Percentiles rank a stretch among this genome's conserved stretches.
Conservation (phyloP, 192 early-diverging fungal genomes). For the Podochytrium sp. region DNA sequence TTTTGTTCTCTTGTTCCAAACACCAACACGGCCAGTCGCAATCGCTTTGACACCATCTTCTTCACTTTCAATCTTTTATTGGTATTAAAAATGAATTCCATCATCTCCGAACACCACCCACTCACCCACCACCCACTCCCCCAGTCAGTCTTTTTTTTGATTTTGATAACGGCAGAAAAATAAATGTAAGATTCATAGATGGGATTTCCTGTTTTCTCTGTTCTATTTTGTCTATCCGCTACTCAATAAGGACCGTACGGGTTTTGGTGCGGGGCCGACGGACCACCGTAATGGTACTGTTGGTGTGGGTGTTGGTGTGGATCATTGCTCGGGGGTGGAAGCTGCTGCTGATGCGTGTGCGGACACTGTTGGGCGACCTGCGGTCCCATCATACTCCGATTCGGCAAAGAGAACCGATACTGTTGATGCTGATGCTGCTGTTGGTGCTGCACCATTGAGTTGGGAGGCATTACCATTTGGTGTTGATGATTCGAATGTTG, state of each 20-base stretch:
- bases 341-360: neutral
- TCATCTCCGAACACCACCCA: too few species aligned
- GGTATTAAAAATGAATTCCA: too few species aligned
- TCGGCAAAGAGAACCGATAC: neutral
- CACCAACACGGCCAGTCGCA: too few species aligned
- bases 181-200: neutral
- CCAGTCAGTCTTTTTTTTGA: too few species aligned
- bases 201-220: neutral
- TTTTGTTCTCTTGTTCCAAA: too few species aligned
- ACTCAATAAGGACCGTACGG: neutral
- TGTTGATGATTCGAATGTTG: neutral
- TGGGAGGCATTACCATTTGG: too few species aligned
- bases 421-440: neutral
- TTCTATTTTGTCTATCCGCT: neutral
- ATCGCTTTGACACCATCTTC: too few species aligned
- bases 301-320: constrained; percentile 13
- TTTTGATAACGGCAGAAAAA: too few species aligned
- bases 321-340: neutral
- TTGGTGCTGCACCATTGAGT: too few species aligned
- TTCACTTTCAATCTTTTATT: too few species aligned
- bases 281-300: neutral
- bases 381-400: neutral
- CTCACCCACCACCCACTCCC: too few species aligned
- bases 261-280: neutral
- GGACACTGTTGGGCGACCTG: neutral